phyloP scores from a whole-genome alignment of 805 yeast species.

The Ogataea wickerhamii region DNA sequence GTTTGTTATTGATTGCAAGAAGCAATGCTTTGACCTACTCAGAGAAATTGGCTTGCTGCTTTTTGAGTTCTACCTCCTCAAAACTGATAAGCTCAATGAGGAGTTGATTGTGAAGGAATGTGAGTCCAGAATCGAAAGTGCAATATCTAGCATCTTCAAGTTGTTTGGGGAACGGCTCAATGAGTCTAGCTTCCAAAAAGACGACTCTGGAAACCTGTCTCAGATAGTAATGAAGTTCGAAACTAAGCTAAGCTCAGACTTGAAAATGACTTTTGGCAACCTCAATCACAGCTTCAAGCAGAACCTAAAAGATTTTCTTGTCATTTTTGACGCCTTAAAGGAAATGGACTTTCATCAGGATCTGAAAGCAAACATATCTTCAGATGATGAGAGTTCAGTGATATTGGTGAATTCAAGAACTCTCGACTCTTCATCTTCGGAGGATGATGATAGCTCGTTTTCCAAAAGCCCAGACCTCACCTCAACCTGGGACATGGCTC shows the following conservation, averaged over 20 bases:
- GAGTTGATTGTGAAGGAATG: constrained; percentile 20
- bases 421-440: constrained; percentile 11
- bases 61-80: constrained; percentile 27
- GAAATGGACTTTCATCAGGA: constrained; percentile 14
- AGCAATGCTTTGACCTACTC: constrained; percentile 22
- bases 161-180: constrained; percentile 11
- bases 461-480: constrained; percentile 3
- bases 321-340: constrained; percentile 26
- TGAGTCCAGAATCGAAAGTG: constrained; percentile 16
- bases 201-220: constrained; percentile 15
- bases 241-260: constrained; percentile 20
- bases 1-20: constrained; percentile 23
- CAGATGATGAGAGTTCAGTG: constrained; percentile 6
- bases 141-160: constrained; percentile 15
- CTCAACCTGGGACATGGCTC: constrained; percentile 11
- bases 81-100: constrained; percentile 15
- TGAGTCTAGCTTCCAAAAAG: constrained; percentile 4
- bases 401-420: constrained; percentile 14
- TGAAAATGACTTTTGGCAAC: constrained; percentile 20
- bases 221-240: constrained; percentile 17
- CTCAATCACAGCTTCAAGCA: constrained; percentile 23
- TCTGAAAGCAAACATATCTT: constrained; percentile 4
- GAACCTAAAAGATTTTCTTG: constrained; percentile 27
- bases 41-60: constrained; percentile 25
- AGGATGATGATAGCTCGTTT: constrained; percentile 4